These are phyloP conservation scores for Aureobasidium leucospermi DNA, from an alignment of 2,329 filamentous ascomycete genomes.

Conservation along the genomic window DNA sequence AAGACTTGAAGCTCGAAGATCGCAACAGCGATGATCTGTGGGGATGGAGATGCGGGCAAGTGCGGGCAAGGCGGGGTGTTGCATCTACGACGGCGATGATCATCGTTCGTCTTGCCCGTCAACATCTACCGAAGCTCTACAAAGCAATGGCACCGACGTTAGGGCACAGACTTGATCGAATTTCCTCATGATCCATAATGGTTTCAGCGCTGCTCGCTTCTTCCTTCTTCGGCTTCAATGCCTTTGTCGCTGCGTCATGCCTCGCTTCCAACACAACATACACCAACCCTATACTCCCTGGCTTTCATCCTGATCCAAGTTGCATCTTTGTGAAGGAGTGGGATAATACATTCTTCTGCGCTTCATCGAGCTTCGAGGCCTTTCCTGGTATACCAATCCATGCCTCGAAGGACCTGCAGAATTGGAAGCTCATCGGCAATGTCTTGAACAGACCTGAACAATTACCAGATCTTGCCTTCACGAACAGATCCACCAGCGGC, in stretches of 20 bases:
- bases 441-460: constrained; percentile 30
- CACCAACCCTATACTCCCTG: constrained; percentile 40
- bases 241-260: background rate
- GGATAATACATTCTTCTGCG: constrained; percentile 38
- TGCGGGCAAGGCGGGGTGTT: background rate
- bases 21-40: too few relatives aligned
- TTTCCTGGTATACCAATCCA: constrained; percentile 42
- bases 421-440: constrained; percentile 34
- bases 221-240: background rate
- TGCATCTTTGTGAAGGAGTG: constrained; percentile 34
- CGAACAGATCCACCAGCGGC: constrained; percentile 30
- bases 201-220: too few relatives aligned
- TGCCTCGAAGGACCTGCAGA: constrained; percentile 35
- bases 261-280: constrained; percentile 9
- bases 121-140: background rate
- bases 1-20: background rate
- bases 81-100: background rate
- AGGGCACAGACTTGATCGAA: background rate
- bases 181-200: background rate
- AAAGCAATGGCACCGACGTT: background rate
- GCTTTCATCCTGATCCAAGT: constrained; percentile 40
- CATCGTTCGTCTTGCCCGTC: background rate
- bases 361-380: constrained; percentile 37
- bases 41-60: too few relatives aligned
- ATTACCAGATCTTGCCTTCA: constrained; percentile 29